Base-by-base conservation (phyloP, 2,329 filamentous ascomycete species). In the Sporothrix globosa region DNA sequence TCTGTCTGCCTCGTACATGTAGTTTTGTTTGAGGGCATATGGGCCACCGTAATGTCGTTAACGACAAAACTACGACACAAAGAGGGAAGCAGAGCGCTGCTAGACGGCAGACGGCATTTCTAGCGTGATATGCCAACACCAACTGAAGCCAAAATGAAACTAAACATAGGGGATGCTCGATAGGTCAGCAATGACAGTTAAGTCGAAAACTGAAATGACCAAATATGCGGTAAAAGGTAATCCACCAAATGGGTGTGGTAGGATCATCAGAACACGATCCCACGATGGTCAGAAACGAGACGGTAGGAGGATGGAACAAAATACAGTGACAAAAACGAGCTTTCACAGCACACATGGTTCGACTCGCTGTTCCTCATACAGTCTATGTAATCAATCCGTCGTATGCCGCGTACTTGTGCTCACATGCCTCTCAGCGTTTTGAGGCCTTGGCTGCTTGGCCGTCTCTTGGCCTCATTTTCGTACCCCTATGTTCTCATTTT, bases 401-500 rank as follows among this genome's bases (percentile, higher is more conserved):
- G 34, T 30, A 3, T 34, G 7, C 34, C 34, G 34, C 34, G 46
- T 48, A 9, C 48, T 7, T 5, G 11, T 30, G 11, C 52, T 54
- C 52, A 27, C 52, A 30, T 58, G 53, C 24, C 53, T 60, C 14
- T 14, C 54, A 21, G 7, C 34, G 19, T 30, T 7, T 7, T 7
- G n/a, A n/a, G n/a, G 39, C 11, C 39, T 61, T 44, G 56, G 56
- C 56, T 44, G 58, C 41, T 46, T 63, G 39, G 58, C 41, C 39
- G 58, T 21, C 21, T 46, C 58, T 63, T 63, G 58, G 58, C 58
- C 39, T 46, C 39, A 63, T 46, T 19, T 58, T 58, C 54, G 44
- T 10, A n/a, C 58, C 58, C 34, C 56, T 61, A 44, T 44, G 34
- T 24, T 44, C 39, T 58, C 30, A 30, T 30, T 30, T 9, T 34